Evolutionary conservation across 2,329 filamentous ascomycete genomes (phyloP).

Genomic region (Verticillium nonalfalfae): DNA sequence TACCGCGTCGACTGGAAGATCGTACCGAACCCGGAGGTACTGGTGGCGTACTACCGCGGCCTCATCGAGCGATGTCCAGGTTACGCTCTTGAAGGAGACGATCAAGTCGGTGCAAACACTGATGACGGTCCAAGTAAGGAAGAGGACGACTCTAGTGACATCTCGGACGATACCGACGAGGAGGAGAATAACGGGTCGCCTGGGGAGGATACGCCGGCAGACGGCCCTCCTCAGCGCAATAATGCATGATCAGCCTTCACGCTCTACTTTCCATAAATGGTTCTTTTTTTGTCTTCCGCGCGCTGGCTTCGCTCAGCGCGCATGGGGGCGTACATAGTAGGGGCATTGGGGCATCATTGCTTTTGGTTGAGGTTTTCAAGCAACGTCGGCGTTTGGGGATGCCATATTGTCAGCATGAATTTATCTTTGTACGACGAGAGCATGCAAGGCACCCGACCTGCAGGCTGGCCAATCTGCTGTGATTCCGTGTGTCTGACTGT

Average conservation of each 20-base stretch:
- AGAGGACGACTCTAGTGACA: slow-evolving; percentile 22
- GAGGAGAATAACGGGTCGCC: slow-evolving; percentile 13
- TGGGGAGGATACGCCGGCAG: slow-evolving; percentile 8
- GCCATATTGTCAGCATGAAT: not conserved
- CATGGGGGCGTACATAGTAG: not conserved
- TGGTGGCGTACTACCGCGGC: slow-evolving; percentile 89
- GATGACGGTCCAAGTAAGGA: slow-evolving; percentile 20
- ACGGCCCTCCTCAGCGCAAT: not conserved
- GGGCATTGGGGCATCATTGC: not conserved
- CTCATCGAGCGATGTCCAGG: slow-evolving; percentile 63
- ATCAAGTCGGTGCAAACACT: slow-evolving; percentile 10
- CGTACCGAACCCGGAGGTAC: slow-evolving; percentile 86
- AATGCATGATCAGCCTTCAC: slow-evolving; percentile 1
- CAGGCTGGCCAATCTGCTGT: not conserved
- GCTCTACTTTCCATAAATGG: no score
- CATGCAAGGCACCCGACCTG: not conserved
- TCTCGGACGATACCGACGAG: slow-evolving; percentile 14
- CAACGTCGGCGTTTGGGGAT: not conserved
- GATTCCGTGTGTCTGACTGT: not conserved
- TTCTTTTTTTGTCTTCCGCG: not conserved
- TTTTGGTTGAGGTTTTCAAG: not conserved
- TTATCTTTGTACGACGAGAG: not conserved
- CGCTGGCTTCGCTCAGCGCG: not conserved
- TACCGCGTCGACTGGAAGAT: slow-evolving; percentile 94
- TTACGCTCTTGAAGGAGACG: slow-evolving; percentile 41